Conservation (phyloP, 2,329 filamentous ascomycete species). For the Aureobasidium musti region DNA sequence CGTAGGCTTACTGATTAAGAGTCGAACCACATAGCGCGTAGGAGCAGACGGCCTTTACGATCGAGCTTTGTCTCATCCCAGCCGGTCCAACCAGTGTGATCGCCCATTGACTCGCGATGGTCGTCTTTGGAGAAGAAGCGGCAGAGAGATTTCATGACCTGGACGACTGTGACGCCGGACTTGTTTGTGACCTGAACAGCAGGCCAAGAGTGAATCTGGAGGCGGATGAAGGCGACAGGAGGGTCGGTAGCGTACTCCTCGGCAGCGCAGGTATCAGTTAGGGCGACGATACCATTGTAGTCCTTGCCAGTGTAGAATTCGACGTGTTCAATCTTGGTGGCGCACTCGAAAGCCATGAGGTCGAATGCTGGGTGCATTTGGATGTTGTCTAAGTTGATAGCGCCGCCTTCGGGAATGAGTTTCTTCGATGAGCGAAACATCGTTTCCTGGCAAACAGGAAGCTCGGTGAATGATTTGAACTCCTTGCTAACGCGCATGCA, state of each 20-base stretch:
- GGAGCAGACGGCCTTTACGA: conserved; percentile 5
- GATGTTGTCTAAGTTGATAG: neutral
- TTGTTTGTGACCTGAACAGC: conserved; percentile 4
- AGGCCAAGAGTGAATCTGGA: neutral
- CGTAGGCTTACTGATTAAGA: conserved; percentile 9
- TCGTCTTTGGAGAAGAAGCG: neutral
- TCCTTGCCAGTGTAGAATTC: no score
- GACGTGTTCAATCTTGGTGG: neutral
- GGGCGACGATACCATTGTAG: no score
- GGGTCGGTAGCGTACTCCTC: conserved; percentile 4
- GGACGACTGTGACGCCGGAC: conserved; percentile 7
- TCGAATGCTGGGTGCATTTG: conserved; percentile 2
- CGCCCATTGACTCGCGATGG: neutral
- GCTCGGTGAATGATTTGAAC: neutral
- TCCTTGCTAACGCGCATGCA: conserved; percentile 5
- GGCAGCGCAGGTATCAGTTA: conserved; percentile 13
- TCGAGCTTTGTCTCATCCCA: conserved; percentile 1
- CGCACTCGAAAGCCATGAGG: neutral
- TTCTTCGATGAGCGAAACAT: neutral
- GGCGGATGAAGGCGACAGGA: conserved; percentile 2
- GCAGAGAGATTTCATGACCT: conserved; percentile 17
- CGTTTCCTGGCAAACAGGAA: neutral
- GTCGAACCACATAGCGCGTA: neutral
- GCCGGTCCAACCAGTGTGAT: conserved; percentile 8
- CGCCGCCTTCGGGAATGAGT: neutral